Conservation (phyloP, 2,329 filamentous ascomycete species). For the Stylonectria norvegica region DNA sequence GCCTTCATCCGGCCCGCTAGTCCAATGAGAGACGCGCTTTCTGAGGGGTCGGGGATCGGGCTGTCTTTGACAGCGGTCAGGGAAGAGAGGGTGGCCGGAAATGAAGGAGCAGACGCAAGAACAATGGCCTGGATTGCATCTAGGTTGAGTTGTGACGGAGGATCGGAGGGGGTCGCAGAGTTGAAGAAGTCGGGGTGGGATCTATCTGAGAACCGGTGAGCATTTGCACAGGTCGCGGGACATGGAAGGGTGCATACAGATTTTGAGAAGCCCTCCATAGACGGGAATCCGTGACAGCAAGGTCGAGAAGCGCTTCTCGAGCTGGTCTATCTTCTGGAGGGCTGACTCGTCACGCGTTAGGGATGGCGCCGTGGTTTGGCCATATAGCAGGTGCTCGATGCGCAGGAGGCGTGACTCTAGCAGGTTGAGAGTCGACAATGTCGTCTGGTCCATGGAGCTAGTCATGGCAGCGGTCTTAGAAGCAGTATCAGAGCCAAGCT, state of each 20-base stretch:
- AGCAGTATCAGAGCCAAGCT: too few species aligned
- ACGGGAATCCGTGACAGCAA: slow-evolving; percentile 51
- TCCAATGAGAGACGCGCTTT: slow-evolving; percentile 54
- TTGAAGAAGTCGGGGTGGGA: slow-evolving; percentile 55
- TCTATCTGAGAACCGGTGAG: slow-evolving; percentile 43
- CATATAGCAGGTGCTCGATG: slow-evolving; percentile 57
- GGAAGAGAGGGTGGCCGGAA: slow-evolving; percentile 53
- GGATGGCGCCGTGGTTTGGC: slow-evolving; percentile 35
- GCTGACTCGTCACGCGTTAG: slow-evolving; percentile 39
- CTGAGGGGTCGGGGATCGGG: slow-evolving; percentile 52
- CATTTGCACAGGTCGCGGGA: not conserved
- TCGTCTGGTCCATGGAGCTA: slow-evolving; percentile 47
- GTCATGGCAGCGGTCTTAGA: too few species aligned
- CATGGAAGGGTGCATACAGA: slow-evolving; percentile 45
- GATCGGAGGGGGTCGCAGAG: slow-evolving; percentile 40
- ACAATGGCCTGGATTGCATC: slow-evolving; percentile 54
- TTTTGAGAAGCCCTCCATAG: slow-evolving; percentile 57
- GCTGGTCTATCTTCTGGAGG: slow-evolving; percentile 43
- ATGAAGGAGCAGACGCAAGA: slow-evolving; percentile 54
- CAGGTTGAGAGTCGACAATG: slow-evolving; percentile 52
- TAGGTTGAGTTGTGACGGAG: slow-evolving; percentile 49
- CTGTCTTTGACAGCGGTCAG: slow-evolving; percentile 56
- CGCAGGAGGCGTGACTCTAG: slow-evolving; percentile 58
- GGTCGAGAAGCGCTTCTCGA: slow-evolving; percentile 52
- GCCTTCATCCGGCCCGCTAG: slow-evolving; percentile 61